Percentiles rank a stretch among this genome's conserved stretches.
These are phyloP conservation scores for Mortierella sp. DNA, from an alignment of 371 early-diverging fungal species.

Conservation along the genomic window DNA sequence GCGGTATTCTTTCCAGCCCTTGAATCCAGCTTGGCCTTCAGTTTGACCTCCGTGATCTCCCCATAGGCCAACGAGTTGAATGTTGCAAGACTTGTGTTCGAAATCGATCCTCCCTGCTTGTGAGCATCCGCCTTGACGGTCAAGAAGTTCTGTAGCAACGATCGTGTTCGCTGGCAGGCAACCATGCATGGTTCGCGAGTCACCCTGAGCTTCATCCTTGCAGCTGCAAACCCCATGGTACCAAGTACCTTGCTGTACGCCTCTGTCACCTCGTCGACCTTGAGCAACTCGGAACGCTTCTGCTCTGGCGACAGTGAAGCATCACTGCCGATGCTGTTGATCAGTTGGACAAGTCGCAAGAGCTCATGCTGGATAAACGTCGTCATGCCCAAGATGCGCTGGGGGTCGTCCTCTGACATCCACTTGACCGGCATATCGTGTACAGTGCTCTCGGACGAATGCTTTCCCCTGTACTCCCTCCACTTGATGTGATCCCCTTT, in stretches of 20 bases:
- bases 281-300: conserved; percentile 17
- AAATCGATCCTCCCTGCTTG: conserved; percentile 48
- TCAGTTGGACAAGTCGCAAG: conserved; percentile 29
- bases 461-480: conserved; percentile 18
- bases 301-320: not conserved
- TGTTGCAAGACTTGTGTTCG: conserved; percentile 53
- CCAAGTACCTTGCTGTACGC: conserved; percentile 21
- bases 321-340: conserved; percentile 22
- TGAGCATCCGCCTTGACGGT: conserved; percentile 51
- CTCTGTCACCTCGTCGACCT: conserved; percentile 36
- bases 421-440: conserved; percentile 29
- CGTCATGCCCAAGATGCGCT: conserved; percentile 30
- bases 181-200: conserved; percentile 21
- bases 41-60: conserved; percentile 37
- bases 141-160: conserved; percentile 30
- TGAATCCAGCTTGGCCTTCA: conserved; percentile 51
- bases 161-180: conserved; percentile 18
- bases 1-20: conserved; percentile 51
- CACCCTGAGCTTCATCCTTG: conserved; percentile 20
- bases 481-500: conserved; percentile 15
- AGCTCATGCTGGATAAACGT: conserved; percentile 45
- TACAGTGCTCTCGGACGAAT: not conserved
- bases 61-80: conserved; percentile 57
- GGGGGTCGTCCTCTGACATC: conserved; percentile 17
- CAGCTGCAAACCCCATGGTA: conserved; percentile 13